Evolutionary conservation across 164 flowering plant genomes (phyloP).

Genomic region (Tinospora cordifolia): DNA sequence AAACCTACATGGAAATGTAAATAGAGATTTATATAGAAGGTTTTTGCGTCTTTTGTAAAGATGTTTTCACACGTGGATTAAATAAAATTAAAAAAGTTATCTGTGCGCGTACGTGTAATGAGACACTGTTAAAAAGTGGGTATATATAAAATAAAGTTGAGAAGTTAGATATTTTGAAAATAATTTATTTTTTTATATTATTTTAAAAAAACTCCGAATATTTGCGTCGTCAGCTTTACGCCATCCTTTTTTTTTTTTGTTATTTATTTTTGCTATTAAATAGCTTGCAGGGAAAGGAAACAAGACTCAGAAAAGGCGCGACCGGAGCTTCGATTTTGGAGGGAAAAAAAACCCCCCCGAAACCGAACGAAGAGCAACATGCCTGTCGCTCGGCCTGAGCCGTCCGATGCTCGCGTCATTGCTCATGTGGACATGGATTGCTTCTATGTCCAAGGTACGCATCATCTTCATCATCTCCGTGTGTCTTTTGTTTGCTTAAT

Average conservation of each 20-base stretch:
- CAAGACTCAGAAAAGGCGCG: neutral
- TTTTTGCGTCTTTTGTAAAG: too few relatives aligned
- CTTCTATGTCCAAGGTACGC: constrained; percentile 90
- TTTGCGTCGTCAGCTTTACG: too few relatives aligned
- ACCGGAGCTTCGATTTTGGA: neutral
- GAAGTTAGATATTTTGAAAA: too few relatives aligned
- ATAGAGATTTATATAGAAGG: too few relatives aligned
- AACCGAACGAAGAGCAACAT: constrained; percentile 23
- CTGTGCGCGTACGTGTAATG: too few relatives aligned
- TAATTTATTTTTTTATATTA: too few relatives aligned
- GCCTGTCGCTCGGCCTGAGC: constrained; percentile 78
- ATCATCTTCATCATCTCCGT: neutral
- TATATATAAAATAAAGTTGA: too few relatives aligned
- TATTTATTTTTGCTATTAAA: neutral
- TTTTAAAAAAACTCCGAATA: too few relatives aligned
- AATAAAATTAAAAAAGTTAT: too few relatives aligned
- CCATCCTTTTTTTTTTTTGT: neutral
- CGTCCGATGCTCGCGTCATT: constrained; percentile 64
- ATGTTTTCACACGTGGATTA: too few relatives aligned
- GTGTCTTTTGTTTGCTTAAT: neutral
- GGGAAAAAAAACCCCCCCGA: constrained; percentile 11
- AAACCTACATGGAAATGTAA: too few relatives aligned
- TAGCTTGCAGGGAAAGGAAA: neutral
- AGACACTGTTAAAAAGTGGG: too few relatives aligned
- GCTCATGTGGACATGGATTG: constrained; percentile 98